A percentile compares a stretch with the other conserved stretches of the same genome.
Conservation (phyloP, 768 basidiomycete genomes). For the Hygrocybe punicea region DNA sequence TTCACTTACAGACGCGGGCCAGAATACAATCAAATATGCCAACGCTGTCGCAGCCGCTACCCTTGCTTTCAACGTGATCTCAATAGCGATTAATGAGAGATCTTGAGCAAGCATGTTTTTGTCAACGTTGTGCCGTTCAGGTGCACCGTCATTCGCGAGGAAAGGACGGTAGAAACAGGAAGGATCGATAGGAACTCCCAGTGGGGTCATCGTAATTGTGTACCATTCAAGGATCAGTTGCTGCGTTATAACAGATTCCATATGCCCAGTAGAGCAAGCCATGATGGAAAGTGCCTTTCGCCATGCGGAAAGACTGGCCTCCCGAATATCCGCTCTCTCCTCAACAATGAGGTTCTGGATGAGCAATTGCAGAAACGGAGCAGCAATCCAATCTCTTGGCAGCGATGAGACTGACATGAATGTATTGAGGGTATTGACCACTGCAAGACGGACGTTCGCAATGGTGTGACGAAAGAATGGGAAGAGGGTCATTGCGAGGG, state of each 20-base stretch:
- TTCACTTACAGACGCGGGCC: slow-evolving; percentile 57
- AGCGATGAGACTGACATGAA: slow-evolving; percentile 79
- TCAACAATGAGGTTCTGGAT: slow-evolving; percentile 94
- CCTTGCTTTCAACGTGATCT: slow-evolving; percentile 75
- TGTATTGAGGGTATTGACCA: slow-evolving; percentile 81
- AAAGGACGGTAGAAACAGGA: slow-evolving; percentile 65
- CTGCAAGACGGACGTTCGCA: slow-evolving; percentile 84
- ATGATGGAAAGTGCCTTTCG: slow-evolving; percentile 59
- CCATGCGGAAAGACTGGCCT: slow-evolving; percentile 73
- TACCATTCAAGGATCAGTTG: slow-evolving; percentile 80
- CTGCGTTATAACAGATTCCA: slow-evolving; percentile 54
- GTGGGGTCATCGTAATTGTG: slow-evolving; percentile 81
- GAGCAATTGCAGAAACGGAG: slow-evolving; percentile 74
- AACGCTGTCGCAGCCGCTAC: slow-evolving; percentile 75
- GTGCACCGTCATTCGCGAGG: slow-evolving; percentile 44
- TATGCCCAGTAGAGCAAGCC: slow-evolving; percentile 42
- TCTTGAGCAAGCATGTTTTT: slow-evolving; percentile 94
- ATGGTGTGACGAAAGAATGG: slow-evolving; percentile 99
- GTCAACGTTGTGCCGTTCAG: slow-evolving; percentile 89
- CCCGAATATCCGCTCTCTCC: slow-evolving; percentile 80
- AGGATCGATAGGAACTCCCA: slow-evolving; percentile 73
- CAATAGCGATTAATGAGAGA: slow-evolving; percentile 71
- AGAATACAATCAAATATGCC: slow-evolving; percentile 62
- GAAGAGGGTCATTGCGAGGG: slow-evolving; percentile 82
- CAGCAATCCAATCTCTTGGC: slow-evolving; percentile 75